Evolutionary conservation across 2,329 filamentous ascomycete genomes (phyloP), one percentile per base, ranked within the genome.

Genomic region (Exophiala lecanii-corni): DNA sequence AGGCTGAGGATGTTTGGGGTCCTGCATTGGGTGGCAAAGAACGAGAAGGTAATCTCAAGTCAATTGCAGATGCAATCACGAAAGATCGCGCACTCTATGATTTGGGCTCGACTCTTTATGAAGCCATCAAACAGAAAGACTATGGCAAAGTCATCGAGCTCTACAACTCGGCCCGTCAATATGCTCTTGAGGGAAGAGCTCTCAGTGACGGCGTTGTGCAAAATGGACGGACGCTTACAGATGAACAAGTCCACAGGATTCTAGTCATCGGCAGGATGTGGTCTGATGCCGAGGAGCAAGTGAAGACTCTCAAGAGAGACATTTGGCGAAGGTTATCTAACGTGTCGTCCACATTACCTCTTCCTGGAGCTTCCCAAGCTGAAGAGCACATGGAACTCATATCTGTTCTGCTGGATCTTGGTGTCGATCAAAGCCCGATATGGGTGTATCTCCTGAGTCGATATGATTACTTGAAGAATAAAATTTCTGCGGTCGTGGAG

Each of bases 1-100:
- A 96, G 64, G 92, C 91, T 0, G 89, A 97, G 63, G 92, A 98
- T 58, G 86, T 98, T 6, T 98, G 94, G 89, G 92, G 92, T 0
- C 92, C 92, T 2, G 91, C 92, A 1, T 67, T 98, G 26, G 88
- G 89, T 28, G 92, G 92, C 3, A 81, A 87, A 19, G 89, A 97
- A 57, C 89, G 91, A 59, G 92, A 97, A 59, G 86, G 89, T 59
- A 83, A 83, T 49, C 72, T 98, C 42, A 94, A 89, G 62, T 75
- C 79, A 1, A 79, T 96, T 6, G 74, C 89, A 16, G 75, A 76
- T 6, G 81, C 84, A 10, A 74, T 98, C 36, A 84, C 92, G 49
- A 81, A 81, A 49, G 86, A 92, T 62, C 84, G 82, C 47, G 83
- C 85, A 23, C 80, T 92, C 36, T 85, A 96, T 53, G 88, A 94